A percentile compares a stretch with the other conserved stretches of the same genome.
Evolutionary conservation across 1,139 yeast species (phyloP).

Genomic region (Geotrichum histeridarum): DNA sequence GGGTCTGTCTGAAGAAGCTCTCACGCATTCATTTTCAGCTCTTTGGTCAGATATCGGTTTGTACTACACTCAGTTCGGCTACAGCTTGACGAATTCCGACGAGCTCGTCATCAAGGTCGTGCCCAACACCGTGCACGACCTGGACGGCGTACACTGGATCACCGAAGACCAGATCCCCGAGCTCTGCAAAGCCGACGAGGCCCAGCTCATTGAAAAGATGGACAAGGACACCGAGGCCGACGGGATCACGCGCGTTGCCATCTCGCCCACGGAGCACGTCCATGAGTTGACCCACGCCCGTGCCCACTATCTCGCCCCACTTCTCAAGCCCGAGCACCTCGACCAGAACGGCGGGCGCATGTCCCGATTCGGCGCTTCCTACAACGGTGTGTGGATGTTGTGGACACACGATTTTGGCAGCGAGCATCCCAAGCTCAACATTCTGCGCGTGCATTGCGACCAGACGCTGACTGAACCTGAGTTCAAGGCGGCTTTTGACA

Average conservation of each 20-base stretch:
- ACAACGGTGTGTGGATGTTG: constrained; percentile 38
- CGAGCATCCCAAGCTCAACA: constrained; percentile 31
- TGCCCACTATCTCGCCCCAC: constrained; percentile 38
- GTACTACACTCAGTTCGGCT: constrained; percentile 57
- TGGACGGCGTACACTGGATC: constrained; percentile 30
- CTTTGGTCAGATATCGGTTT: constrained; percentile 72
- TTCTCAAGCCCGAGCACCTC: constrained; percentile 14
- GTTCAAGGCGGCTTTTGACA: constrained; percentile 19
- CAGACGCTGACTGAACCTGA: neutral
- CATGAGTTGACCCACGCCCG: constrained; percentile 45
- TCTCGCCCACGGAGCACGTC: constrained; percentile 39
- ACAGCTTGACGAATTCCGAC: constrained; percentile 36
- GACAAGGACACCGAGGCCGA: constrained; percentile 33
- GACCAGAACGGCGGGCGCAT: constrained; percentile 8
- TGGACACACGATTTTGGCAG: constrained; percentile 48
- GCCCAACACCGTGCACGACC: constrained; percentile 17
- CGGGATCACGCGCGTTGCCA: constrained; percentile 33
- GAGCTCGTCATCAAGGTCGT: constrained; percentile 23
- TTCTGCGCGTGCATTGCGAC: constrained; percentile 31
- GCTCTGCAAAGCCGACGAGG: constrained; percentile 27
- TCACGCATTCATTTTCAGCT: constrained; percentile 42
- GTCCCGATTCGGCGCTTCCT: constrained; percentile 38
- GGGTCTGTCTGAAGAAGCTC: constrained; percentile 33
- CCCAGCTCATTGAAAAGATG: constrained; percentile 30
- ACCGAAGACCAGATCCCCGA: constrained; percentile 33